Percentiles rank a stretch among this genome's conserved stretches.
Conservation (phyloP, 1,284 basidiomycete species). For the Ganoderma meredithae region DNA sequence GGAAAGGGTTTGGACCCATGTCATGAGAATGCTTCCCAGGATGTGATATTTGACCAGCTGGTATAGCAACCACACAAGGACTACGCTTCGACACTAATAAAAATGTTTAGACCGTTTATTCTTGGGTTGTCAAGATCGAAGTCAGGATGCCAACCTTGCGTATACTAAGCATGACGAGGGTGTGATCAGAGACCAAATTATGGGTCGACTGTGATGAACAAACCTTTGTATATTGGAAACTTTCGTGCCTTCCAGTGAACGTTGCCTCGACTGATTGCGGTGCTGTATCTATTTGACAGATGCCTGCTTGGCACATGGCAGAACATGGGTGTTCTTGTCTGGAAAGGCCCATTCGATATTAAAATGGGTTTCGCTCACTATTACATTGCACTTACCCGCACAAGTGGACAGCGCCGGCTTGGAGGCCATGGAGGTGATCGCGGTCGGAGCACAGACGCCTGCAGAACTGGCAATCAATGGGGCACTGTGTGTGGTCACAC, state of each 20-base stretch:
- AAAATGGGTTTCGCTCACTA: not conserved
- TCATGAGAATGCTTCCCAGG: conserved; percentile 57
- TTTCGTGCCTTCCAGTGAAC: conserved; percentile 55
- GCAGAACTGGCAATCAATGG: conserved; percentile 60
- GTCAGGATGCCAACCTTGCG: conserved; percentile 44
- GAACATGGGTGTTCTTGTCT: conserved; percentile 60
- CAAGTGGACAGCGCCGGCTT: conserved; percentile 52
- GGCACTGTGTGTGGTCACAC: conserved; percentile 60
- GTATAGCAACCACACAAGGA: conserved; percentile 55
- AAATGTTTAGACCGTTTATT: not conserved
- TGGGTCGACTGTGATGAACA: conserved; percentile 11
- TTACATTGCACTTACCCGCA: conserved; percentile 57
- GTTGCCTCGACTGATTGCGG: conserved; percentile 66
- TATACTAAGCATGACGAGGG: conserved; percentile 24
- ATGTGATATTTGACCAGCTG: conserved; percentile 51
- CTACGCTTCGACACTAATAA: conserved; percentile 54
- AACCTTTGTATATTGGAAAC: conserved; percentile 59
- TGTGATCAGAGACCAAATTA: not conserved
- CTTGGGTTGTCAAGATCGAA: not conserved
- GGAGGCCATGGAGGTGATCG: conserved; percentile 62
- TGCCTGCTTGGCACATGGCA: conserved; percentile 53
- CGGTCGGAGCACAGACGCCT: conserved; percentile 55
- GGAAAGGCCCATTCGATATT: not conserved
- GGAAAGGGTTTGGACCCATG: conserved; percentile 42
- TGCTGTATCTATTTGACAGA: conserved; percentile 63